A percentile compares a stretch with the other conserved stretches of the same genome.
Evolutionary conservation across 108 stramenopile species (phyloP).

Genomic region (Nitzschia inconspicua): DNA sequence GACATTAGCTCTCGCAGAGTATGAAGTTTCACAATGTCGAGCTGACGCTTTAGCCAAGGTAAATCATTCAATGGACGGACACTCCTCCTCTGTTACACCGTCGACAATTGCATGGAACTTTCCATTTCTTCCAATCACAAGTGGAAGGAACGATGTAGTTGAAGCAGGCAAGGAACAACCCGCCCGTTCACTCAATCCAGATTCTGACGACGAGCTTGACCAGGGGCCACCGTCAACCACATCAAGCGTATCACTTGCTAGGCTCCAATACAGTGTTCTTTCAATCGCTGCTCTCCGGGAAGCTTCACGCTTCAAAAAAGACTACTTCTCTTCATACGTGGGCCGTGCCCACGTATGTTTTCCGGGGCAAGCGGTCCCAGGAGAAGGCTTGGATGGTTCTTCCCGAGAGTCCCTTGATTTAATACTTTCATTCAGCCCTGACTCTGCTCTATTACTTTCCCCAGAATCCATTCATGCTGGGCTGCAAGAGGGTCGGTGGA

Average conservation of each 20-base stretch:
- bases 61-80: too few species aligned
- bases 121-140: not conserved
- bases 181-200: too few species aligned
- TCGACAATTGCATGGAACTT: conserved; percentile 1
- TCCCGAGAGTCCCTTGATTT: conserved; percentile 71
- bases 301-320: conserved; percentile 52
- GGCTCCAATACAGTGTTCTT: conserved; percentile 71
- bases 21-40: conserved; percentile 64
- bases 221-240: conserved; percentile 61
- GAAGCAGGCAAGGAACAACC: too few species aligned
- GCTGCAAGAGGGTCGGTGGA: conserved; percentile 34
- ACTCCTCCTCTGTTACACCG: too few species aligned
- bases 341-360: conserved; percentile 57
- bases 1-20: conserved; percentile 71
- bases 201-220: conserved; percentile 40
- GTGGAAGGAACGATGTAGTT: too few species aligned
- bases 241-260: conserved; percentile 56
- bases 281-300: conserved; percentile 71
- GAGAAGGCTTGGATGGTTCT: conserved; percentile 78
- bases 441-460: conserved; percentile 52
- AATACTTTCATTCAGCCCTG: conserved; percentile 68
- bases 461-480: conserved; percentile 42
- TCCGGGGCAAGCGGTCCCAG: conserved; percentile 55
- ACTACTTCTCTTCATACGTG: conserved; percentile 45
- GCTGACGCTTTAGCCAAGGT: conserved; percentile 57